Percentiles rank a stretch among this genome's conserved stretches.
phyloP scores from a whole-genome alignment of 2,329 filamentous ascomycete genomes.

The Podosphaera xanthii region DNA sequence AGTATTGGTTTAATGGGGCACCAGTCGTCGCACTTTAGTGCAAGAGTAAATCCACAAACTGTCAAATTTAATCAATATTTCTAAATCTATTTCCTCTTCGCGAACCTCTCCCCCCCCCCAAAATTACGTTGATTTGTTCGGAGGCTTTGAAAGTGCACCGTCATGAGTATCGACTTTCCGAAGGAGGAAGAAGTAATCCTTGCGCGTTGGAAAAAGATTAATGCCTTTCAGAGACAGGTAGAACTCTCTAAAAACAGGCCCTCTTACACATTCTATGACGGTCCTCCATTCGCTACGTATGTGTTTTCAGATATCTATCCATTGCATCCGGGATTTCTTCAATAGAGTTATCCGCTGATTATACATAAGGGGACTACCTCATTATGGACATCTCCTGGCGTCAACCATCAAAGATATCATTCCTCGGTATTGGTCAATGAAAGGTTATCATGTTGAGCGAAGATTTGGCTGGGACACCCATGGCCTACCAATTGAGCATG shows the following conservation, averaged over 20 bases:
- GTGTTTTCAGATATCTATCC: not conserved
- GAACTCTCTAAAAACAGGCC: slow-evolving; percentile 64
- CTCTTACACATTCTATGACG: slow-evolving; percentile 89
- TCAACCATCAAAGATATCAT: slow-evolving; percentile 97
- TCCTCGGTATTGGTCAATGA: slow-evolving; percentile 93
- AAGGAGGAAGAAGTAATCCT: slow-evolving; percentile 75
- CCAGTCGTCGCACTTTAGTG: no score
- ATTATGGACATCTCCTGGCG: slow-evolving; percentile 49
- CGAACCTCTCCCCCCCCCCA: no score
- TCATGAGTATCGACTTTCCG: slow-evolving; percentile 53
- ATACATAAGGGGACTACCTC: slow-evolving; percentile 26
- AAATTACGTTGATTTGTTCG: no score
- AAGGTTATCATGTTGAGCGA: slow-evolving; percentile 76
- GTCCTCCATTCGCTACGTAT: slow-evolving; percentile 51
- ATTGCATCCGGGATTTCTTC: not conserved
- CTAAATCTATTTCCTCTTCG: no score
- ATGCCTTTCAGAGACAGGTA: slow-evolving; percentile 59
- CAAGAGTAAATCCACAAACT: no score
- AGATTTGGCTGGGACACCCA: slow-evolving; percentile 94
- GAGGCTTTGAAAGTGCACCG: not conserved
- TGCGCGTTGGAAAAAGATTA: slow-evolving; percentile 70
- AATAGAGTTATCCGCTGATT: slow-evolving; percentile 1
- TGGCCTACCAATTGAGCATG: slow-evolving; percentile 83
- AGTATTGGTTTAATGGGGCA: no score
- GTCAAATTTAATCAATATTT: no score